Percentiles rank a stretch among this genome's conserved stretches.
phyloP scores from a whole-genome alignment of 2,329 filamentous ascomycete genomes.

The Coniella vitis region DNA sequence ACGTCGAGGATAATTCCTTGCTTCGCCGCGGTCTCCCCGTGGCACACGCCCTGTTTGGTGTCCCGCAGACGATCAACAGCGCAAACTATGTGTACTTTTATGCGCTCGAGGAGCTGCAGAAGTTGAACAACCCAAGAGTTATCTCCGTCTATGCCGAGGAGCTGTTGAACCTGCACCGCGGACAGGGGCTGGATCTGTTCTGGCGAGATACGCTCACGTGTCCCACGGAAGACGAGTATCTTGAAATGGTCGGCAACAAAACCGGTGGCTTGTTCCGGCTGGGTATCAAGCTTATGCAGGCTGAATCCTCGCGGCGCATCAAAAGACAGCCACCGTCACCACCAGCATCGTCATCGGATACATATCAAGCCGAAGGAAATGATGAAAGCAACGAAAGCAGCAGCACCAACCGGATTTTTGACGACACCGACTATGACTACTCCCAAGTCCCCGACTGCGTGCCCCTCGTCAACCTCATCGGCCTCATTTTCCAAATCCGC shows the following conservation, averaged over 20 bases:
- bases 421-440: no score
- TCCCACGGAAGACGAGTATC: slow-evolving; percentile 79
- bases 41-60: slow-evolving; percentile 77
- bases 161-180: slow-evolving; percentile 75
- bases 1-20: slow-evolving; percentile 66
- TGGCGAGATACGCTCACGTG: slow-evolving; percentile 82
- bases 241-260: slow-evolving; percentile 93
- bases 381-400: no score
- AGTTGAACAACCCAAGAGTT: slow-evolving; percentile 58
- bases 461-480: slow-evolving; percentile 77
- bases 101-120: slow-evolving; percentile 67
- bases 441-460: slow-evolving; percentile 57
- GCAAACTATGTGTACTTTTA: slow-evolving; percentile 86
- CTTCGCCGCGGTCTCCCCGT: slow-evolving; percentile 75
- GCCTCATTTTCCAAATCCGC: slow-evolving; percentile 82
- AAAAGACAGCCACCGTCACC: no score
- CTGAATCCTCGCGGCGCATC: slow-evolving; percentile 42
- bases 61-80: slow-evolving; percentile 82
- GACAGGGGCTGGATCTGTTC: slow-evolving; percentile 87
- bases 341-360: no score
- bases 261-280: slow-evolving; percentile 81
- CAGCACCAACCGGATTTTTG: no score
- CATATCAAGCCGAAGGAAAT: no score
- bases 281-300: slow-evolving; percentile 83
- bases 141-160: slow-evolving; percentile 74